phyloP scores from a whole-genome alignment of 2,329 filamentous ascomycete genomes.

The Penicillium sp. region DNA sequence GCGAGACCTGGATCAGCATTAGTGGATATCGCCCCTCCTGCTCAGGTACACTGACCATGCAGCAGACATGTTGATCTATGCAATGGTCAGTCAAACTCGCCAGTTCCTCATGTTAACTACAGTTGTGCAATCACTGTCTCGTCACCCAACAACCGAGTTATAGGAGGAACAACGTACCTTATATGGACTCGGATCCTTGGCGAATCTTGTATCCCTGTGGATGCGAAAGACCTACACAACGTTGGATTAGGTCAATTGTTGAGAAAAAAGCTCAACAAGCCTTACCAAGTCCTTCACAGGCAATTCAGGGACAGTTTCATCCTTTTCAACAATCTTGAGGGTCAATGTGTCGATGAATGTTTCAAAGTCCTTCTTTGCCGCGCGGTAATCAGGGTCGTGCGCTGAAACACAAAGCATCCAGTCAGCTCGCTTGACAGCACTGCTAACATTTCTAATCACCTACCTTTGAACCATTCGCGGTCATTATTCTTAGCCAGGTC shows the following conservation, averaged over 20 bases:
- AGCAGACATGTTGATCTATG: conserved; percentile 70
- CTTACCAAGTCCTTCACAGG: conserved; percentile 71
- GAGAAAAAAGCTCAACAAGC: no score
- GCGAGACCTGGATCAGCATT: conserved; percentile 54
- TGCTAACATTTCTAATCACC: conserved; percentile 8
- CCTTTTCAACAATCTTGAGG: conserved; percentile 62
- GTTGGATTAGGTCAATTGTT: conserved; percentile 9
- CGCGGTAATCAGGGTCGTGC: conserved; percentile 72
- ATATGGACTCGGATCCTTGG: conserved; percentile 77
- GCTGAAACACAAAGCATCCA: conserved; percentile 44
- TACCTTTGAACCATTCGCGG: conserved; percentile 59
- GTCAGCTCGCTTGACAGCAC: conserved; percentile 7
- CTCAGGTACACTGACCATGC: conserved; percentile 55
- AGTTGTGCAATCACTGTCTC: conserved; percentile 9
- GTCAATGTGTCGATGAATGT: conserved; percentile 69
- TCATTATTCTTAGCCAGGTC: conserved; percentile 58
- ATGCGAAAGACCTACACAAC: conserved; percentile 65
- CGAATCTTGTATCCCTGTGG: conserved; percentile 79
- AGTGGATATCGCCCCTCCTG: conserved; percentile 12
- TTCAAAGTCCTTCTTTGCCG: conserved; percentile 73
- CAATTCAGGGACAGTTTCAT: conserved; percentile 79
- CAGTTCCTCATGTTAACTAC: conserved; percentile 10
- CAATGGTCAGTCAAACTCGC: conserved; percentile 20
- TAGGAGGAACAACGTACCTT: conserved; percentile 54
- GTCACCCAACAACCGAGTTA: conserved; percentile 3